Evolutionary conservation across 805 yeast genomes (phyloP).

Genomic region (Limtongia smithiae): DNA sequence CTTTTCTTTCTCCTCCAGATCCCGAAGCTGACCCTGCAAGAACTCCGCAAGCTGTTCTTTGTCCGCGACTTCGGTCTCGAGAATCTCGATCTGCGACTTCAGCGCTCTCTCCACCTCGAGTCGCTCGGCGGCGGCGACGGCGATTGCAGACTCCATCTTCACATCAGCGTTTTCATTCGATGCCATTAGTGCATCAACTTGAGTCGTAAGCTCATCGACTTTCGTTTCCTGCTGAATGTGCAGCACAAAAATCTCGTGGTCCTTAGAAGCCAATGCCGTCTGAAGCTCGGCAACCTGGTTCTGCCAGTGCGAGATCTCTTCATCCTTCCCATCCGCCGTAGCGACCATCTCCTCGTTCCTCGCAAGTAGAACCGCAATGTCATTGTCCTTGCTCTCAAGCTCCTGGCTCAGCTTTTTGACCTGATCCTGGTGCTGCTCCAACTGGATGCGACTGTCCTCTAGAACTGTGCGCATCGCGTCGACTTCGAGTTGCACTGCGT

Average conservation of each 20-base stretch:
- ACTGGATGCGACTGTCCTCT: not conserved
- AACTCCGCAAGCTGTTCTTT: too few species aligned
- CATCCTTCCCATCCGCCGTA: not conserved
- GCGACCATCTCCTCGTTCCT: not conserved
- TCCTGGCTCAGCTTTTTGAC: not conserved
- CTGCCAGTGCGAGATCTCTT: constrained; percentile 1
- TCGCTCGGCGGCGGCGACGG: too few species aligned
- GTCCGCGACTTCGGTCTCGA: too few species aligned
- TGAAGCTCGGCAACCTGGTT: constrained; percentile 4
- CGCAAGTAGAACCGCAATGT: not conserved
- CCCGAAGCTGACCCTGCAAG: too few species aligned
- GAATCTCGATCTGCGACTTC: too few species aligned
- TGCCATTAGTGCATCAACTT: not conserved
- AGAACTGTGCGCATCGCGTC: not conserved
- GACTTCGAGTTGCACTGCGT: not conserved
- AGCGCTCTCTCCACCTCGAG: too few species aligned
- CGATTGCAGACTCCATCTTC: too few species aligned
- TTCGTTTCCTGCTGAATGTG: constrained; percentile 3
- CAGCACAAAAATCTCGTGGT: constrained; percentile 25
- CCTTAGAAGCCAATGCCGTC: constrained; percentile 6
- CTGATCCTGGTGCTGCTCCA: not conserved
- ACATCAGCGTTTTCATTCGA: constrained; percentile 21
- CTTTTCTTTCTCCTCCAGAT: too few species aligned
- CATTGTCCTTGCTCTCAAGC: not conserved
- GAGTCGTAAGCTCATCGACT: not conserved